Base-by-base conservation (phyloP, 495 filamentous ascomycete species). In the Penicillium taxi region DNA sequence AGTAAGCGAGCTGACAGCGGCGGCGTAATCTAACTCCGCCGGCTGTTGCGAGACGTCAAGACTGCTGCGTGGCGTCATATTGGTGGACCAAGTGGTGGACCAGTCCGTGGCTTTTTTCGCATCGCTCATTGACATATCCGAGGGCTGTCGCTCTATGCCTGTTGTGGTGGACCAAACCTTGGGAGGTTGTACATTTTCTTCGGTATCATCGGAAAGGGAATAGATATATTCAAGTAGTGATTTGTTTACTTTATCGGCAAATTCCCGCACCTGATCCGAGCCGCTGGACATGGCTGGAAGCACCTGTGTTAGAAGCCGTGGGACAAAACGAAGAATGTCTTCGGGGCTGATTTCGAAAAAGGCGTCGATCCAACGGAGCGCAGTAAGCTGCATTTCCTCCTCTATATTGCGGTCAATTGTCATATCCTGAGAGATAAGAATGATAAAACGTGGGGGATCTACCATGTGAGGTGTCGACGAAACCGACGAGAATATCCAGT, bases 261-360 rank as follows among this genome's bases (percentile, higher is more conserved):
- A 86, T 50, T 86, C 80, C 30, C 89, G 81, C 39, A 99, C 93
- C 37, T 78, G 70, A 41, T 94, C 88, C 0, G 89, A 79, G 37
- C 82, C 84, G 53, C 87, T 93, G 6, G 90, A 86, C 78, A 99
- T 87, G 14, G 87, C 89, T 12, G 93, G 93, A 8, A 99, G 74
- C 6, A 99, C 81, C 50, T 94, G 87, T 1, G 86, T 85, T 23
- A 99, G 63, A 27, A 99, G 78, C 34, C 85, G 79, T 9, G 93
- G 93, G 1, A 94, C 88, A 56, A 96, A 96, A 2, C 81, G 81
- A 23, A 99, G 72, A n/a, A 99, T 90, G 45, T 96, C 93, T 55
- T 95, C 93, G 4, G 91, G 90, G 45, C 86, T 95, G 29, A 99
- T 94, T 26, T 95, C 89, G 44, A 99, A 86, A 53, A 99, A 96